Base-by-base conservation (phyloP, 495 filamentous ascomycete genomes). In the Penicillium silybi region DNA sequence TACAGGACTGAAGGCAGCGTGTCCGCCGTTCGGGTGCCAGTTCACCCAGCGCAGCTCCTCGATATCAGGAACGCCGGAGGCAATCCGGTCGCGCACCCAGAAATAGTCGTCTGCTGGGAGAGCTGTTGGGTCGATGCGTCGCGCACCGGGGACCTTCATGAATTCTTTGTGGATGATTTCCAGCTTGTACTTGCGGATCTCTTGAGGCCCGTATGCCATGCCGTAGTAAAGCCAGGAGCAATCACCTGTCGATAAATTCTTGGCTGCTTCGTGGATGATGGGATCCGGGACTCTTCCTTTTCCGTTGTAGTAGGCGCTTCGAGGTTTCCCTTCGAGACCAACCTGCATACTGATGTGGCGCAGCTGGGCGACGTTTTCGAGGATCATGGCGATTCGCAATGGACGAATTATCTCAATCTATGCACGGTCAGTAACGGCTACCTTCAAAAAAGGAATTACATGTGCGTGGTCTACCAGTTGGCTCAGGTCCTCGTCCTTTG, bases 1-100 rank as follows among this genome's bases (percentile, higher is more conserved):
- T 34, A 84, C 78, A 19, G 81, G 81, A 15, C 65, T 73, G 61
- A 82, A 84, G 57, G 75, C 74, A 7, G 81, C 50, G 54, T 82
- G 80, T 26, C 50, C 55, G 9, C 75, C 79, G 56, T 82, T 82
- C n/a, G 77, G 78, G 4, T 72, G 52, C 78, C 78, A 81, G 55
- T 80, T 77, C 1, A 81, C 63, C 81, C 81, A 82, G 17, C 71
- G 57, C 7, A 82, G 63, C 52, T 84, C 80, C 17, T 72, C 67
- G 44, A 79, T 61, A 5, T 71, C 67, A 1, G 80, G 79, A 6
- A 77, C 64, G 3, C 80, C 79, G 6, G 63, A 58, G n/a, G 72
- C 62, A 34, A 71, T 66, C 4, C 65, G 59, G 38, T 67, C 68
- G 0, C 74, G 67, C 7, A 63, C 64, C 62, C 63, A 67, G n/a